phyloP scores from a whole-genome alignment of 495 filamentous ascomycete genomes.

The Aspergillus steynii region DNA sequence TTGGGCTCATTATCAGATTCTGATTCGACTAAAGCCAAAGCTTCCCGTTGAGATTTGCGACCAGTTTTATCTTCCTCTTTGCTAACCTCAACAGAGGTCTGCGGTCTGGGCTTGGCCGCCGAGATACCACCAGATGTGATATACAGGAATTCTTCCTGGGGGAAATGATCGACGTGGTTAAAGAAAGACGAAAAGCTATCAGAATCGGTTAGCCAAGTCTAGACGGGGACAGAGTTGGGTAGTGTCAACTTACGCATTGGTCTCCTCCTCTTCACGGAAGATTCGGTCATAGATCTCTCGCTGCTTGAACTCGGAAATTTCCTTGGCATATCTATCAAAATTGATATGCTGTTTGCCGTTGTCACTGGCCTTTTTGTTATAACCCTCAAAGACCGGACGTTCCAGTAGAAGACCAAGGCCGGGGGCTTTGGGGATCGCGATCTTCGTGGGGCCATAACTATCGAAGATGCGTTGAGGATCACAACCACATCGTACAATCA shows the following conservation, averaged over 20 bases:
- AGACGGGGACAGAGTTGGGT: not conserved
- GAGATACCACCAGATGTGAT: constrained; percentile 65
- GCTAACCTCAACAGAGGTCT: not conserved
- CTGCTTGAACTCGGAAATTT: constrained; percentile 89
- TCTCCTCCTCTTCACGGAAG: constrained; percentile 82
- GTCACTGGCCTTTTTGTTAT: constrained; percentile 63
- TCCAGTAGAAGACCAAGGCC: constrained; percentile 86
- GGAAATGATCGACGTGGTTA: constrained; percentile 79
- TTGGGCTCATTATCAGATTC: constrained; percentile 32
- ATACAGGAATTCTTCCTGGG: constrained; percentile 72
- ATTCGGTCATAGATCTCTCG: constrained; percentile 89
- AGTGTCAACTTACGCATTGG: constrained; percentile 60
- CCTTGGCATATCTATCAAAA: constrained; percentile 71
- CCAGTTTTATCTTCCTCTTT: constrained; percentile 2
- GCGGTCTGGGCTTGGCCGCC: constrained; percentile 42
- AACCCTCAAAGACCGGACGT: constrained; percentile 82
- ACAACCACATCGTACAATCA: constrained; percentile 79
- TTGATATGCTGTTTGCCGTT: constrained; percentile 67
- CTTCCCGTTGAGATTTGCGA: constrained; percentile 28
- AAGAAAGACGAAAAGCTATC: constrained; percentile 77
- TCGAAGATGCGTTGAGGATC: constrained; percentile 65
- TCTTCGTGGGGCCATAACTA: constrained; percentile 62
- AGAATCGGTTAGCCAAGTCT: constrained; percentile 7
- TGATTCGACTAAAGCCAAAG: constrained; percentile 34
- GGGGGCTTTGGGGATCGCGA: constrained; percentile 91